Percentiles rank a stretch among this genome's conserved stretches.
Evolutionary conservation across 371 early-diverging fungal genomes (phyloP).

Genomic region (Mucor irregularis): DNA sequence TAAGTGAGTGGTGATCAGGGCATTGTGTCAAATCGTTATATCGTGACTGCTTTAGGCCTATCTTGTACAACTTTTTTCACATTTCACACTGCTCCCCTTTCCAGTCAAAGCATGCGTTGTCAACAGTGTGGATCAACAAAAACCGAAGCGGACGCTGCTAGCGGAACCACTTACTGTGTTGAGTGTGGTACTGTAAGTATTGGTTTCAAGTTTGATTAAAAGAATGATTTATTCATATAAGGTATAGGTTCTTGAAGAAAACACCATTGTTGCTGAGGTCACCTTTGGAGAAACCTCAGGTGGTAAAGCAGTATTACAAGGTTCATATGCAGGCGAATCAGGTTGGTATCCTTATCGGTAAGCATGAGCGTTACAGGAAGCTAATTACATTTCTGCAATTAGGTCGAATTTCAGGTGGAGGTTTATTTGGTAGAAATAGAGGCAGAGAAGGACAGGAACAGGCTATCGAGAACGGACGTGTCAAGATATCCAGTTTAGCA

Average conservation of each 20-base stretch:
- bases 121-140: constrained; percentile 43
- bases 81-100: too few species aligned
- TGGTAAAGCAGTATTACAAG: constrained; percentile 86
- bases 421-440: constrained; percentile 55
- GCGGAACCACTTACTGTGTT: constrained; percentile 67
- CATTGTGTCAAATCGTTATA: too few species aligned
- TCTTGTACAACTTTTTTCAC: too few species aligned
- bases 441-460: constrained; percentile 69
- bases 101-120: constrained; percentile 42
- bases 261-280: constrained; percentile 92
- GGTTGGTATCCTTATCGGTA: constrained; percentile 26
- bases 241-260: constrained; percentile 93
- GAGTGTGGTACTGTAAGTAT: constrained; percentile 64
- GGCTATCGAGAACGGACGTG: constrained; percentile 66
- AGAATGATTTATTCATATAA: neutral
- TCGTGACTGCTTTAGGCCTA: too few species aligned
- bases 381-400: neutral
- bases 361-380: neutral
- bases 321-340: constrained; percentile 66
- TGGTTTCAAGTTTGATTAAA: neutral
- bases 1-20: too few species aligned
- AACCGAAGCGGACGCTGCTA: constrained; percentile 42
- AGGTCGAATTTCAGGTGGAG: constrained; percentile 61
- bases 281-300: constrained; percentile 88
- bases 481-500: constrained; percentile 67